These are phyloP conservation scores for Rutstroemia sp. DNA, from an alignment of 2,329 filamentous ascomycete genomes.

Conservation along the genomic window DNA sequence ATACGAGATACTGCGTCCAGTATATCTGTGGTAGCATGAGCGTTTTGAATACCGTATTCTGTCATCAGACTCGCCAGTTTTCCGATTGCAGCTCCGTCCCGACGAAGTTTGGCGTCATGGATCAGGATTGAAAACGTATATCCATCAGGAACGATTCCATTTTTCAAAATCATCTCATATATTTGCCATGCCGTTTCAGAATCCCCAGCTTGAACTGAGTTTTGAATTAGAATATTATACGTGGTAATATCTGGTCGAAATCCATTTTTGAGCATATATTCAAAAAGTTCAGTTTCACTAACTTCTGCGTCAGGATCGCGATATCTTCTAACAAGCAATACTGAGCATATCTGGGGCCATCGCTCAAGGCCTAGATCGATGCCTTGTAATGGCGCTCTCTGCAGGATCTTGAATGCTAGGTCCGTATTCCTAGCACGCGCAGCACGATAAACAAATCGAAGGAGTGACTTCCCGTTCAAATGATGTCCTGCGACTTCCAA, in stretches of 20 bases:
- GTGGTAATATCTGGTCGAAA: slow-evolving; percentile 54
- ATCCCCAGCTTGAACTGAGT: slow-evolving; percentile 60
- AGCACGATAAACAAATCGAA: slow-evolving; percentile 30
- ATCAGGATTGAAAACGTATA: slow-evolving; percentile 65
- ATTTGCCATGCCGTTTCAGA: slow-evolving; percentile 56
- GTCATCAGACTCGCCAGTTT: slow-evolving; percentile 48
- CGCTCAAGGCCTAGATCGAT: slow-evolving; percentile 40
- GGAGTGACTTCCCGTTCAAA: slow-evolving; percentile 18
- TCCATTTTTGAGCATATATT: slow-evolving; percentile 51
- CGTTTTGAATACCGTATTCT: slow-evolving; percentile 38
- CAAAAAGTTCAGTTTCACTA: slow-evolving; percentile 46
- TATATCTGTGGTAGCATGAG: slow-evolving; percentile 42
- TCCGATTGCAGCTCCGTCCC: slow-evolving; percentile 38
- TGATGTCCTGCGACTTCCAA: slow-evolving; percentile 15
- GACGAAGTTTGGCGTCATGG: slow-evolving; percentile 54
- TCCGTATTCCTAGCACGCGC: slow-evolving; percentile 31
- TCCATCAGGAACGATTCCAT: slow-evolving; percentile 54
- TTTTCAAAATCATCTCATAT: slow-evolving; percentile 52
- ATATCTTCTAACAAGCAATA: slow-evolving; percentile 42
- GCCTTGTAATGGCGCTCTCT: slow-evolving; percentile 30
- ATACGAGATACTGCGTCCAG: slow-evolving; percentile 27
- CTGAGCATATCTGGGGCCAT: slow-evolving; percentile 49
- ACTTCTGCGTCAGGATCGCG: slow-evolving; percentile 32
- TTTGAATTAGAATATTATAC: slow-evolving; percentile 62
- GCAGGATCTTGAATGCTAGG: slow-evolving; percentile 38